Percentiles rank a stretch among this genome's conserved stretches.
phyloP scores from a whole-genome alignment of 257 asterid genomes.

The Jaltomata sinuosa region DNA sequence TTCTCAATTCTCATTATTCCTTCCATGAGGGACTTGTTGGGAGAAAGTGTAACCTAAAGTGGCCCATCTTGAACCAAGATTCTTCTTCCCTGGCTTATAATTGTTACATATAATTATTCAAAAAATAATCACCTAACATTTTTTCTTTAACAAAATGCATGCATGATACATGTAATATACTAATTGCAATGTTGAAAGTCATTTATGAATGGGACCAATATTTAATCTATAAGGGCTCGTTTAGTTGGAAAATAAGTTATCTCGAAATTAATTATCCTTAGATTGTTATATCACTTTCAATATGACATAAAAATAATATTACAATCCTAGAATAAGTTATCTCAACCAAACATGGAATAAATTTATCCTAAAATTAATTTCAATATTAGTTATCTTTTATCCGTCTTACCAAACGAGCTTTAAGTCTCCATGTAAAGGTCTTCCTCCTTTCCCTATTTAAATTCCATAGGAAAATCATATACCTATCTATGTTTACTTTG shows the following conservation, averaged over 20 bases:
- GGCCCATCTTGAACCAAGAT: neutral
- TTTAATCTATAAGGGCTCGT: too few species aligned
- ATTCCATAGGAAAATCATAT: neutral
- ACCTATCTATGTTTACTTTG: neutral
- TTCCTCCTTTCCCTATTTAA: neutral
- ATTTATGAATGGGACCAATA: too few species aligned
- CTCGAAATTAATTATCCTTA: too few species aligned
- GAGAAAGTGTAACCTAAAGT: neutral
- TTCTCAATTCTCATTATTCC: neutral
- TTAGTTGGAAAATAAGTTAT: too few species aligned
- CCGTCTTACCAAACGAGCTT: too few species aligned
- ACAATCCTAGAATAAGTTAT: too few species aligned
- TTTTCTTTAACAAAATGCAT: neutral
- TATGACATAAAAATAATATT: too few species aligned
- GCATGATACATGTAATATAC: neutral
- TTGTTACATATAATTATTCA: neutral
- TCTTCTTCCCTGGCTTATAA: neutral
- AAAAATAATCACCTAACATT: neutral
- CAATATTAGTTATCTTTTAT: too few species aligned
- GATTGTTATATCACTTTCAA: too few species aligned
- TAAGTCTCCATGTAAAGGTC: neutral
- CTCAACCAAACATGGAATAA: too few species aligned
- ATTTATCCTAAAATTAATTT: too few species aligned
- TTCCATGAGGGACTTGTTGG: neutral
- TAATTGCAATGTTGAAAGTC: neutral